phyloP scores from a whole-genome alignment of 1,139 yeast species.

The Geotrichum macrosporum region DNA sequence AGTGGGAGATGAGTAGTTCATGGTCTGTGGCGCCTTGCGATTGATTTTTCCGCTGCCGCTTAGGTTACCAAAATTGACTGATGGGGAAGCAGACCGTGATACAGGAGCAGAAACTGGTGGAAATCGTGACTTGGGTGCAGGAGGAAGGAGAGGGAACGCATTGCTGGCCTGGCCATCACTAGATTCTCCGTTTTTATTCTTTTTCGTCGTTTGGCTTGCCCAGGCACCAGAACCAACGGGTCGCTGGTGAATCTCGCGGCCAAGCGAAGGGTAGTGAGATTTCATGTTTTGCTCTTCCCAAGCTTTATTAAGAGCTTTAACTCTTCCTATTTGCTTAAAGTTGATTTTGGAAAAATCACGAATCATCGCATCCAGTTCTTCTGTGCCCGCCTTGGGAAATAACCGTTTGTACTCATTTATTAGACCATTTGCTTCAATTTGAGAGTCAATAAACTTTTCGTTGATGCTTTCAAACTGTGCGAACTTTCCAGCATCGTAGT shows the following conservation, averaged over 20 bases:
- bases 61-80: conserved; percentile 6
- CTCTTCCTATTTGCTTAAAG: conserved; percentile 13
- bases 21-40: background rate
- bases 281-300: conserved; percentile 23
- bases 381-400: conserved; percentile 40
- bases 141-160: conserved; percentile 30
- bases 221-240: conserved; percentile 18
- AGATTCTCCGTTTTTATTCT: background rate
- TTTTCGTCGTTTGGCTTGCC: conserved; percentile 14
- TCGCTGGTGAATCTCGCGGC: conserved; percentile 1
- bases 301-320: conserved; percentile 17
- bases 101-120: conserved; percentile 16
- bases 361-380: conserved; percentile 47
- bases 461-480: conserved; percentile 51
- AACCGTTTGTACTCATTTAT: conserved; percentile 49
- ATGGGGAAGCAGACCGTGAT: conserved; percentile 20
- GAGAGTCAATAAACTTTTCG: conserved; percentile 46
- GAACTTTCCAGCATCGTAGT: conserved; percentile 49
- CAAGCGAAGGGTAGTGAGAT: conserved; percentile 19
- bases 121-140: conserved; percentile 5
- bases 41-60: background rate
- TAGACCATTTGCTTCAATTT: conserved; percentile 49
- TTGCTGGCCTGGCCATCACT: conserved; percentile 7
- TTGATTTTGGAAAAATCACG: conserved; percentile 46
- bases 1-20: background rate